phyloP scores from a whole-genome alignment of 225 moss, liverwort and hornwort genomes.

The Climacium dendroides region DNA sequence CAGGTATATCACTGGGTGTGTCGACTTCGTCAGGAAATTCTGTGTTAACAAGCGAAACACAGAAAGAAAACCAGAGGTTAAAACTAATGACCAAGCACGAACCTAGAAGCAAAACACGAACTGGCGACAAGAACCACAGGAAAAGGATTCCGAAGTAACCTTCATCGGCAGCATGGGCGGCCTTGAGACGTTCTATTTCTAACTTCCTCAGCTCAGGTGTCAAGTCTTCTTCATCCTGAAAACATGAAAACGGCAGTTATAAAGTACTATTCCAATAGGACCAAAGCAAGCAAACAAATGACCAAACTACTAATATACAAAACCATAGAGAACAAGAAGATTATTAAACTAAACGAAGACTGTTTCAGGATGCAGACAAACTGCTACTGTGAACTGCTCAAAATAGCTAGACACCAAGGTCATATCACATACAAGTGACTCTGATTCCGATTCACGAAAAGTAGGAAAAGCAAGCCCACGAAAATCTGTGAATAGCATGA shows the following conservation, averaged over 20 bases:
- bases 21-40: slow-evolving; percentile 99
- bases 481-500: neutral
- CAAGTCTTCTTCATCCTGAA: slow-evolving; percentile 84
- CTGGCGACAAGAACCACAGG: neutral
- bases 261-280: neutral
- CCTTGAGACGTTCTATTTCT: slow-evolving; percentile 74
- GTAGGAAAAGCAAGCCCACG: neutral
- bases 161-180: slow-evolving; percentile 77
- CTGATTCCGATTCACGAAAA: neutral
- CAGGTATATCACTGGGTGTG: slow-evolving; percentile 66
- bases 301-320: neutral
- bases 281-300: neutral
- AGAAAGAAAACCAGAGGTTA: neutral
- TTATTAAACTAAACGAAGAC: neutral
- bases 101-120: neutral
- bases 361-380: neutral
- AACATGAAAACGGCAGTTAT: neutral
- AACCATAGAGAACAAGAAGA: neutral
- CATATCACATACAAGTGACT: neutral
- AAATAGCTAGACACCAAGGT: neutral
- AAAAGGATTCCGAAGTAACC: slow-evolving; percentile 22
- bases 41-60: neutral
- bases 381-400: neutral
- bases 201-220: slow-evolving; percentile 63
- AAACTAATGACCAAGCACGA: neutral